Evolutionary conservation across 2,329 filamentous ascomycete genomes (phyloP).

Genomic region (Colletotrichum limetticola): DNA sequence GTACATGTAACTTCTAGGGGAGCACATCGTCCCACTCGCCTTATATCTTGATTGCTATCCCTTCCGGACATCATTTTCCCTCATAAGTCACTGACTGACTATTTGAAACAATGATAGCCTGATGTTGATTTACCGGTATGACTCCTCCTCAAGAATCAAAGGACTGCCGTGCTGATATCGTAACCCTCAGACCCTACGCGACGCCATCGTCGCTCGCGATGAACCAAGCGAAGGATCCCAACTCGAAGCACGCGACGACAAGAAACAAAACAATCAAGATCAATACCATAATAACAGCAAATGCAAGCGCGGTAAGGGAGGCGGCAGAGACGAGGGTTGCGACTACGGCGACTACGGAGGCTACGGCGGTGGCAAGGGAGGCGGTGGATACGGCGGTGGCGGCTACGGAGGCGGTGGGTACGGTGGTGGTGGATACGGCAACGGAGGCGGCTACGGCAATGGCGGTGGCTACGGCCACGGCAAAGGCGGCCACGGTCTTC

Average conservation of each 20-base stretch:
- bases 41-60: no score
- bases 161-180: not conserved
- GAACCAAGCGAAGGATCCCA: not conserved
- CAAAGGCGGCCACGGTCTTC: not conserved
- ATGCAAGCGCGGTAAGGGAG: constrained; percentile 2
- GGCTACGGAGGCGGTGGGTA: not conserved
- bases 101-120: not conserved
- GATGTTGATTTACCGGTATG: constrained; percentile 6
- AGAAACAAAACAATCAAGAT: not conserved
- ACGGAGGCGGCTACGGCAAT: not conserved
- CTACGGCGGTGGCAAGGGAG: not conserved
- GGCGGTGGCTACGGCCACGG: not conserved
- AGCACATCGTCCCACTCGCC: no score
- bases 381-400: not conserved
- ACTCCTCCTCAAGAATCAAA: not conserved
- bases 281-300: not conserved
- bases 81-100: not conserved
- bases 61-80: not conserved
- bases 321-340: not conserved
- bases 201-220: not conserved
- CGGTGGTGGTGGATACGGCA: no score
- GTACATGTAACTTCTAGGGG: not conserved
- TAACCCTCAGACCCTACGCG: not conserved
- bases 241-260: not conserved
- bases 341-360: not conserved